Evolutionary conservation across 176 grass and related monocot genomes (phyloP).

Genomic region (Oryza brachyantha): DNA sequence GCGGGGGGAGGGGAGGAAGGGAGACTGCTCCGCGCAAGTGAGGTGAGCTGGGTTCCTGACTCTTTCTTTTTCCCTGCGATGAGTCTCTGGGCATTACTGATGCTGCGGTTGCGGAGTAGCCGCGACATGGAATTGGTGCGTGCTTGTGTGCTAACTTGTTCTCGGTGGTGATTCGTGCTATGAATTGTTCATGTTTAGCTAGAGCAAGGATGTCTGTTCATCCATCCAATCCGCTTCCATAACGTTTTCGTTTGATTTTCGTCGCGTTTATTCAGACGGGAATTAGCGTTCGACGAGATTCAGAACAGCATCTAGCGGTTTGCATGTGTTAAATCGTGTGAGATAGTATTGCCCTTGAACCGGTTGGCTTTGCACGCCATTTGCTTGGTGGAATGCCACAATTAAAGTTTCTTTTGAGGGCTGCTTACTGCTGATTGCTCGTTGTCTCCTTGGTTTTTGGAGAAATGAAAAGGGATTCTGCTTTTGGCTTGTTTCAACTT

Average conservation of each 20-base stretch:
- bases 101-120: neutral
- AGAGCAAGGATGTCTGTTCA: neutral
- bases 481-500: neutral
- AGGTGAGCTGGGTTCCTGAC: slow-evolving; percentile 19
- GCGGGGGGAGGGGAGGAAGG: slow-evolving; percentile 10
- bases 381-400: slow-evolving; percentile 7
- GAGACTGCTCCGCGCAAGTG: slow-evolving; percentile 24
- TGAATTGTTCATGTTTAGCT: neutral
- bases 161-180: neutral
- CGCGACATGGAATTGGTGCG: neutral
- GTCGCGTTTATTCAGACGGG: neutral
- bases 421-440: neutral
- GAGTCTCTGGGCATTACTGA: slow-evolving; percentile 28
- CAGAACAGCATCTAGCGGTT: neutral
- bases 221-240: too few relatives aligned
- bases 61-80: neutral
- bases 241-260: neutral
- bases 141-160: neutral
- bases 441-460: neutral
- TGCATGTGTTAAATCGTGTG: neutral
- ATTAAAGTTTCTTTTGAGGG: neutral
- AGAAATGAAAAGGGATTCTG: neutral
- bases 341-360: neutral
- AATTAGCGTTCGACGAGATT: slow-evolving; percentile 1
- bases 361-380: neutral